Evolutionary conservation across 2,329 filamentous ascomycete species (phyloP).

Genomic region (Fusarium torulosum): DNA sequence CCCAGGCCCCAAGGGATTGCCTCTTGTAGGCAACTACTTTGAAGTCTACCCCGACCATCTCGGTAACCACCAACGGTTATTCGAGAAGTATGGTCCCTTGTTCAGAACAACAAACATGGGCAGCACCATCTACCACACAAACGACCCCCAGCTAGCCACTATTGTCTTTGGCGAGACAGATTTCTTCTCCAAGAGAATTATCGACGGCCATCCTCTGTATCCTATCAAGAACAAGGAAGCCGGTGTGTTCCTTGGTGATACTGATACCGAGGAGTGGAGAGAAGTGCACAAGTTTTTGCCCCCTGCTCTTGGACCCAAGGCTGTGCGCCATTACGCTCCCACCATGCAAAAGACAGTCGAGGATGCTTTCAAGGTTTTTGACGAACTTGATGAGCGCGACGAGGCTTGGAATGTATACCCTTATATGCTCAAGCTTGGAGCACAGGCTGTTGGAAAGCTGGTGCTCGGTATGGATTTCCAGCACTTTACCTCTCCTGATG

Average conservation of each 20-base stretch:
- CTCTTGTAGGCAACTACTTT: constrained; percentile 66
- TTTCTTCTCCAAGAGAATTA: constrained; percentile 67
- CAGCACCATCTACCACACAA: constrained; percentile 62
- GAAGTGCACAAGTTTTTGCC: constrained; percentile 72
- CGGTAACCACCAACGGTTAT: constrained; percentile 67
- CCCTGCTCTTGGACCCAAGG: constrained; percentile 69
- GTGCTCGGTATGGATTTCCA: constrained; percentile 60
- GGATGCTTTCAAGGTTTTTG: constrained; percentile 63
- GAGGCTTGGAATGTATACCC: constrained; percentile 64
- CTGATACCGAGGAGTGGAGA: constrained; percentile 63
- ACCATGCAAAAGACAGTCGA: constrained; percentile 69
- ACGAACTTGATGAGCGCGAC: constrained; percentile 62
- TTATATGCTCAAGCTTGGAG: constrained; percentile 64
- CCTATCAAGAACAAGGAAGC: constrained; percentile 58
- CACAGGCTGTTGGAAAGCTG: constrained; percentile 60
- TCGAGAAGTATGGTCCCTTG: constrained; percentile 64
- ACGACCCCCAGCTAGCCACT: constrained; percentile 60
- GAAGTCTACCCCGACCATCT: constrained; percentile 69
- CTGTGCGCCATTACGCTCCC: constrained; percentile 70
- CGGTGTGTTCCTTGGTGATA: constrained; percentile 63
- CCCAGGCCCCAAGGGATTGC: constrained; percentile 62
- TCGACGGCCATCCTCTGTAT: constrained; percentile 62
- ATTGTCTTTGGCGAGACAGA: constrained; percentile 63
- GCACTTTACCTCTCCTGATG: constrained; percentile 59
- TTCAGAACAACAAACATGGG: constrained; percentile 67